Conservation (phyloP, 23 red algal species). For the Gracilaria gracilis region DNA sequence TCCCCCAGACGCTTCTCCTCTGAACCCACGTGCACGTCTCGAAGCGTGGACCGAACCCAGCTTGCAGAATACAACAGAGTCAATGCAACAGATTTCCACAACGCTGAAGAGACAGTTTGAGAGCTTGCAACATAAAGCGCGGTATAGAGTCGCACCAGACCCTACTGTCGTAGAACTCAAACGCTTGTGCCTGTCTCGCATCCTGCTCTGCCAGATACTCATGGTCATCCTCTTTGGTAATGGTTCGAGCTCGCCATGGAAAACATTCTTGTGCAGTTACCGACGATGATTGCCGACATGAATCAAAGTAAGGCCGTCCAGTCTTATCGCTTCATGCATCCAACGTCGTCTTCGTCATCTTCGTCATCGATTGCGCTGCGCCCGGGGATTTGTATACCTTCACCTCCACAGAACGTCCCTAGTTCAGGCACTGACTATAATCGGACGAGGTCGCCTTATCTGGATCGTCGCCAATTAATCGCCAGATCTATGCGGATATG, state of each 20-base stretch:
- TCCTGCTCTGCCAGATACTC: conserved; percentile 80
- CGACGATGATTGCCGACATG: conserved; percentile 69
- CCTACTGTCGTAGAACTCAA: conserved; percentile 83
- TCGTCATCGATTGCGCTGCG: conserved; percentile 9
- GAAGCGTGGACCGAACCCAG: conserved; percentile 98
- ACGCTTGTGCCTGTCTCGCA: conserved; percentile 83
- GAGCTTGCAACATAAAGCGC: conserved; percentile 71
- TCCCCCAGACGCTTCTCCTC: conserved; percentile 85
- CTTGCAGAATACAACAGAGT: conserved; percentile 58
- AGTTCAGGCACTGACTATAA: neutral
- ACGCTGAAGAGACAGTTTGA: conserved; percentile 70
- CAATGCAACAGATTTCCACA: conserved; percentile 31
- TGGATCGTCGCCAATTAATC: neutral
- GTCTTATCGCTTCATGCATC: conserved; percentile 11
- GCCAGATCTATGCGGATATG: neutral
- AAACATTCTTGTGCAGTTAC: conserved; percentile 90
- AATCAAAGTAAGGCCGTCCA: conserved; percentile 17
- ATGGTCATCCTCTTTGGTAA: conserved; percentile 89
- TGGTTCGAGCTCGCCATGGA: conserved; percentile 95
- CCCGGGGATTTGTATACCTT: neutral
- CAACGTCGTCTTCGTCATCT: conserved; percentile 7
- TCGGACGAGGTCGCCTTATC: neutral
- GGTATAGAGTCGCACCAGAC: conserved; percentile 73
- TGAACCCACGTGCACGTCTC: conserved; percentile 84
- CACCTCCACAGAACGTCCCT: neutral